Base-by-base conservation (phyloP, 257 asterid genomes). In the Solanum clarkiae region DNA sequence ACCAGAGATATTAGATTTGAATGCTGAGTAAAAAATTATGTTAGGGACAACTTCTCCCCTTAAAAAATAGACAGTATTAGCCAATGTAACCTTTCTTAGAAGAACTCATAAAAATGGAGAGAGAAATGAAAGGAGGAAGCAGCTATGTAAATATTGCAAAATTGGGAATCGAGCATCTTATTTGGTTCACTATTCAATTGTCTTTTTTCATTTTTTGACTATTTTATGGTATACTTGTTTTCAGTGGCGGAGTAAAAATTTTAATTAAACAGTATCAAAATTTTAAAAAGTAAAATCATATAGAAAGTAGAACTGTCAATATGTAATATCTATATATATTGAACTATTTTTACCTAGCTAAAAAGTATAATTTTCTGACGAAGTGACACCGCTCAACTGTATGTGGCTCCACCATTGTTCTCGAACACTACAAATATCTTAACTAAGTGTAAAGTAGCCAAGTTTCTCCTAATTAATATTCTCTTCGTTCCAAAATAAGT, bases 101-200 rank as follows among this genome's bases (percentile, higher is more conserved):
- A 51, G 82, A 51, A 36, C 63, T 26, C 24, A 77, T 77, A 77
- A 26, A 51, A 51, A 77, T 77, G 82, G 89, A 70, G 88, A 85
- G 86, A 51, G 79, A 44, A 80, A 77, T 36, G 69, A 62, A 66
- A 84, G 86, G 85, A 84, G 63, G 45, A 77, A 77, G 57, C 45
- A 77, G 12, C 63, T 51, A 66, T 29, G 74, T 85, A 51, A 79
- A 86, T 86, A 24, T 51, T 16, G 29, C 86, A 86, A 86, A 57
- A 84, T 70, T 44, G 89, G 91, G 92, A 93, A 92, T 77, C 74
- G 90, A 84, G 91, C 86, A 87, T 87, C 90, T 91, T 86, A 88
- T 87, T 90, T 89, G 90, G 90, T 89, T 60, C 91, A 88, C 91
- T 55, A 89, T 86, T 87, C 89, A 86, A 82, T 92, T 92, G 85